Conservation (phyloP, 352 stramenopile species). For the Plasmopara viticola region DNA sequence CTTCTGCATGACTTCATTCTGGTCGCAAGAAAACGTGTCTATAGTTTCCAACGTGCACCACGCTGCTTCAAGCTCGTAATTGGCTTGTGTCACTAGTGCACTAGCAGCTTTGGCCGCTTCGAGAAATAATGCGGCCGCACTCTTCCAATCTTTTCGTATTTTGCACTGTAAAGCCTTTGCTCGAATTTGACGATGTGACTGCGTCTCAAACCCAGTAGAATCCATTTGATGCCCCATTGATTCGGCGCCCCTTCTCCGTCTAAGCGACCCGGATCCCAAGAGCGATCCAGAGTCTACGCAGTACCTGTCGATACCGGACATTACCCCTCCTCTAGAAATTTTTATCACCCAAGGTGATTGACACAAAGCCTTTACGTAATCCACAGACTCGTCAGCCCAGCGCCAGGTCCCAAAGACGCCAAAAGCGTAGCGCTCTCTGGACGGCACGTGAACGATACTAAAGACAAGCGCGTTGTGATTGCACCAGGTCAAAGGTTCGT, state of each 20-base stretch:
- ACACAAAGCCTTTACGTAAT: slow-evolving; percentile 39
- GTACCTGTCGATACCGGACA: slow-evolving; percentile 54
- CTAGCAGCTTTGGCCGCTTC: slow-evolving; percentile 37
- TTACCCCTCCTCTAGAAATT: slow-evolving; percentile 40
- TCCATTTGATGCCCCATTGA: slow-evolving; percentile 7
- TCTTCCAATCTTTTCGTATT: slow-evolving; percentile 64
- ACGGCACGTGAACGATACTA: slow-evolving; percentile 57
- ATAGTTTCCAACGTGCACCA: slow-evolving; percentile 62
- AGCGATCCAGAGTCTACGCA: slow-evolving; percentile 8
- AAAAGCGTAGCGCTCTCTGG: slow-evolving; percentile 57
- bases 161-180: slow-evolving; percentile 62
- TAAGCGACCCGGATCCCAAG: slow-evolving; percentile 2
- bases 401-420: slow-evolving; percentile 62
- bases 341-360: slow-evolving; percentile 40
- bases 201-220: slow-evolving; percentile 10
- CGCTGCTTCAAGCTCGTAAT: slow-evolving; percentile 54
- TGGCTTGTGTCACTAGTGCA: slow-evolving; percentile 35
- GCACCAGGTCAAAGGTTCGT: slow-evolving; percentile 57
- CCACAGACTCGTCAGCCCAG: slow-evolving; percentile 52
- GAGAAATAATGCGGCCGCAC: slow-evolving; percentile 42
- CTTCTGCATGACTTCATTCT: slow-evolving; percentile 33
- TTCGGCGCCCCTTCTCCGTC: slow-evolving; percentile 10
- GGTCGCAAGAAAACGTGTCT: slow-evolving; percentile 29
- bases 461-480: slow-evolving; percentile 56
- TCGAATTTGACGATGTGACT: slow-evolving; percentile 45